phyloP scores from a whole-genome alignment of 2,329 filamentous ascomycete genomes.

The Paecilomyces sp. region DNA sequence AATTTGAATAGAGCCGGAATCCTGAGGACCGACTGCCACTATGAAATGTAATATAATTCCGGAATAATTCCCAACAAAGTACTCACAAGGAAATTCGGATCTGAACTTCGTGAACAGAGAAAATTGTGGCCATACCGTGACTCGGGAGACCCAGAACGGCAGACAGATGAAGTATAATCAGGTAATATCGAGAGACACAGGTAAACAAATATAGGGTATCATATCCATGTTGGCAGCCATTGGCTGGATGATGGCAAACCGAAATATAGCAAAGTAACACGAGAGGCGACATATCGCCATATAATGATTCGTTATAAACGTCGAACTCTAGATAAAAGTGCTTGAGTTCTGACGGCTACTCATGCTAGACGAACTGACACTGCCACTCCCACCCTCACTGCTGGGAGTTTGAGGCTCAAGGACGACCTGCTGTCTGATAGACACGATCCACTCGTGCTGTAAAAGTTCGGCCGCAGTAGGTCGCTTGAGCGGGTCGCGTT shows the following conservation, averaged over 20 bases:
- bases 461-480: constrained; percentile 81
- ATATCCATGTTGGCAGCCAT: not conserved
- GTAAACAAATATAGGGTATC: not conserved
- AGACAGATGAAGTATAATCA: not conserved
- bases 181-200: not conserved
- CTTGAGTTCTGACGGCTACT: constrained; percentile 22
- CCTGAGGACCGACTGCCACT: too few species aligned
- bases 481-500: constrained; percentile 70
- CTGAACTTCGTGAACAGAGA: too few species aligned
- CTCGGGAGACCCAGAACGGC: too few species aligned
- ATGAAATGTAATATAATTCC: too few species aligned
- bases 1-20: too few species aligned
- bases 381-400: constrained; percentile 33
- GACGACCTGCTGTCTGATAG: constrained; percentile 41
- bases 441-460: constrained; percentile 81
- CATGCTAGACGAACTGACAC: constrained; percentile 17
- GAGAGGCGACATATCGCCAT: not conserved
- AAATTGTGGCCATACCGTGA: too few species aligned
- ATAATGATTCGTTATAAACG: not conserved
- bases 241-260: not conserved
- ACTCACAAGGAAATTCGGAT: too few species aligned
- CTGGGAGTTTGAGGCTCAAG: constrained; percentile 34
- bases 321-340: not conserved
- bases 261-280: constrained; percentile 3
- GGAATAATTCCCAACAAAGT: too few species aligned